Conservation (phyloP, 228 moss, liverwort and hornwort genomes). For the Sphagnum magellanicum region DNA sequence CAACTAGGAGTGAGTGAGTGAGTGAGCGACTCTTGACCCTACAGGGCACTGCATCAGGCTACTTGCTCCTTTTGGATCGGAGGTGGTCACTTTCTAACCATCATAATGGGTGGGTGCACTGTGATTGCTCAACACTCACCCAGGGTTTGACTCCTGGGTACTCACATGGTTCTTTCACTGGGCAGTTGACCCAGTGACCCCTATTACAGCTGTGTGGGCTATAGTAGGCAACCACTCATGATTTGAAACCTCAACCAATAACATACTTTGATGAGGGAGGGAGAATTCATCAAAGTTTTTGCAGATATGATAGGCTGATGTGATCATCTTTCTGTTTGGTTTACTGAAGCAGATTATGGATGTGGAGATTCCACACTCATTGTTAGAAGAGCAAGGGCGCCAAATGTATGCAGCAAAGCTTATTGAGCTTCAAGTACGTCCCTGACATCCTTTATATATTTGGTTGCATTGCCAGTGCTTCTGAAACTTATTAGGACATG, state of each 20-base stretch:
- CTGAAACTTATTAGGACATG: neutral
- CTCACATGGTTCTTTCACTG: no score
- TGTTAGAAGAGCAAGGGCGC: slow-evolving; percentile 97
- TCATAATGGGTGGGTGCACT: neutral
- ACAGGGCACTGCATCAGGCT: no score
- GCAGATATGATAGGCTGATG: neutral
- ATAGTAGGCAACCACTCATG: neutral
- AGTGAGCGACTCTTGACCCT: no score
- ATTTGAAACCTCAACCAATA: no score
- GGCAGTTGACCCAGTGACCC: neutral
- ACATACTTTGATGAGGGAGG: no score
- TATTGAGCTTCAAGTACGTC: slow-evolving; percentile 83
- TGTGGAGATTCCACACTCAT: slow-evolving; percentile 79
- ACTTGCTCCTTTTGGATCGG: no score
- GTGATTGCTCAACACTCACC: neutral
- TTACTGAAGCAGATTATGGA: slow-evolving; percentile 49
- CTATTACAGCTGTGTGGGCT: neutral
- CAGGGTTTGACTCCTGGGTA: no score
- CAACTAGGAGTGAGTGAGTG: no score
- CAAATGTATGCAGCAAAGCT: slow-evolving; percentile 98
- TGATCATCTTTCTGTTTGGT: neutral
- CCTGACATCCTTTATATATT: neutral
- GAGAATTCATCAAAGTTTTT: no score
- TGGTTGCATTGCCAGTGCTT: neutral
- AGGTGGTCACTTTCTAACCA: no score